Percentiles rank a stretch among this genome's conserved stretches.
Conservation (phyloP, 805 yeast genomes). For the Hanseniaspora occidentalis region DNA sequence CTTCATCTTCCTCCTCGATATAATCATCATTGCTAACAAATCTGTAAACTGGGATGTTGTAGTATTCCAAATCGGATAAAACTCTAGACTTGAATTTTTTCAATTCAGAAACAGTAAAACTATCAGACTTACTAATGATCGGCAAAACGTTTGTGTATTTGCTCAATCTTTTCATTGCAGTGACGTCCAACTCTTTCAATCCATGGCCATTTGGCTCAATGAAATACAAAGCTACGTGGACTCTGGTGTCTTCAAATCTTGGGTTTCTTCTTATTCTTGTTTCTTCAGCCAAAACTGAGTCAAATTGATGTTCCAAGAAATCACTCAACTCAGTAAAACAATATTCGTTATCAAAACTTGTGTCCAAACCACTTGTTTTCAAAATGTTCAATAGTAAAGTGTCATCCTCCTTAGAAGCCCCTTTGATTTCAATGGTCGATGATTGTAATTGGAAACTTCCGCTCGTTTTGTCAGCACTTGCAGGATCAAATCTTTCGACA, state of each 20-base stretch:
- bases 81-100: constrained; percentile 46
- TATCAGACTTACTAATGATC: constrained; percentile 56
- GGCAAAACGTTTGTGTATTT: constrained; percentile 68
- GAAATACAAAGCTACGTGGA: constrained; percentile 61
- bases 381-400: constrained; percentile 47
- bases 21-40: constrained; percentile 24
- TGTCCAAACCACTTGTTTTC: constrained; percentile 73
- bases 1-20: constrained; percentile 1
- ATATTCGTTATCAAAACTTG: constrained; percentile 56
- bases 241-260: constrained; percentile 62
- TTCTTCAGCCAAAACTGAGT: constrained; percentile 71
- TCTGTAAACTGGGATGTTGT: constrained; percentile 62
- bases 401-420: constrained; percentile 10
- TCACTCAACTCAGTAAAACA: constrained; percentile 55
- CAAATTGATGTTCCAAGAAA: constrained; percentile 67
- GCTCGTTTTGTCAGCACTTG: background rate
- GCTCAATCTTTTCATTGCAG: constrained; percentile 56
- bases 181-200: constrained; percentile 58
- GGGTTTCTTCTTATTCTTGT: constrained; percentile 81
- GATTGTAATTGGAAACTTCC: constrained; percentile 8
- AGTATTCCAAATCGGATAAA: constrained; percentile 48
- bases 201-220: constrained; percentile 73
- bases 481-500: constrained; percentile 25
- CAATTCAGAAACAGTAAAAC: constrained; percentile 53
- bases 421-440: constrained; percentile 22